Evolutionary conservation across 2,329 filamentous ascomycete genomes (phyloP), one percentile per base, ranked within the genome.

Genomic region (Fusarium sarcochroum): DNA sequence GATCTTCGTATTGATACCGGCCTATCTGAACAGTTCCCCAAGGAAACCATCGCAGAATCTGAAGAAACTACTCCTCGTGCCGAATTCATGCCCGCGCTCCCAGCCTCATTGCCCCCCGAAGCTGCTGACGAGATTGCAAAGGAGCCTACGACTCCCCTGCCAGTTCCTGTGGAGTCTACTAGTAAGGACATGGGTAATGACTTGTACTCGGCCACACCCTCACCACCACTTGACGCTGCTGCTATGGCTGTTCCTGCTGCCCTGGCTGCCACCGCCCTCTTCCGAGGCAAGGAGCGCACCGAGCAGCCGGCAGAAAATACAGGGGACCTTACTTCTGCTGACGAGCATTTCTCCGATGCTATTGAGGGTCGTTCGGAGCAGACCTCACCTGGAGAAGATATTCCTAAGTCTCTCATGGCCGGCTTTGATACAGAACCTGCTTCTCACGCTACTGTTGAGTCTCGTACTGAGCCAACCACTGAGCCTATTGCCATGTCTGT

Each of bases 61-160:
- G 82, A 89, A 68, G 87, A 93, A 73, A 85, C 86, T 1, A 94
- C 91, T 2, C 91, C 92, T 2, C 92, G 88, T 63, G 90, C 90
- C 6, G 84, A 83, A 18, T 58, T 68, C n/a, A 75, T 63, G 57
- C 77, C 76, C 11, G 73, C 75, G 41, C 66, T 80, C 14, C 76
- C 75, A 9, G 51, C 41, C 23, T 41, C 63, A n/a, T 14, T 35
- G 30, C 23, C 37, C 6, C 38, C 35, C 11, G 57, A 63, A 15
- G 14, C 30, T 20, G 20, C 40, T 23, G 41, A 64, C 10, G 55
- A 56, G 18, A 47, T 45, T 20, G 41, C 48, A 23, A 42, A 57
- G 32, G 44, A 41, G 32, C 25, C 42, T 18, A 35, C 46, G 14
- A 78, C 76, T 58, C 77, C 79, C 38, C 79, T 84, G 37, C 78